Conservation (phyloP, 495 filamentous ascomycete genomes). For the Aspergillus nidulans region DNA sequence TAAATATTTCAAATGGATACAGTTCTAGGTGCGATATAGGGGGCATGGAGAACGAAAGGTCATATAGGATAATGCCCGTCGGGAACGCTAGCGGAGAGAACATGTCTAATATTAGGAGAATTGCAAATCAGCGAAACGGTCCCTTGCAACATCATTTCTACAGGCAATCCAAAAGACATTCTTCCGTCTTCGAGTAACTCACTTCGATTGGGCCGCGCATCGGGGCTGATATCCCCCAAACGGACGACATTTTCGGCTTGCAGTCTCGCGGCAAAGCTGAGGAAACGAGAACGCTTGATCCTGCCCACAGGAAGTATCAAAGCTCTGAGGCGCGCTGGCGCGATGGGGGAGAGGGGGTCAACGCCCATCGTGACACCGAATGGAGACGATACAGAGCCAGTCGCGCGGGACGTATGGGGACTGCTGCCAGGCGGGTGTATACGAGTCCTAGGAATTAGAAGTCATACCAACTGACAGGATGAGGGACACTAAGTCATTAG, state of each 20-base stretch:
- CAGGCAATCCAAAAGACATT: not conserved
- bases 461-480: conserved; percentile 21
- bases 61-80: conserved; percentile 82
- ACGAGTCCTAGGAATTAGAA: conserved; percentile 13
- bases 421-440: conserved; percentile 31
- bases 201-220: conserved; percentile 85
- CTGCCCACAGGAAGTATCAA: conserved; percentile 80
- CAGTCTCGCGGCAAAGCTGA: conserved; percentile 71
- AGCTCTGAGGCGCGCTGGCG: conserved; percentile 81
- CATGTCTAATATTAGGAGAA: conserved; percentile 59
- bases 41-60: conserved; percentile 74
- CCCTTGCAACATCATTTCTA: not conserved
- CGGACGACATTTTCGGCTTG: conserved; percentile 77
- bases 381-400: conserved; percentile 23
- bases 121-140: conserved; percentile 16
- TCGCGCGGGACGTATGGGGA: conserved; percentile 17
- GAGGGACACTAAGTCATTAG: not conserved
- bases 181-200: conserved; percentile 28
- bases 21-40: conserved; percentile 71
- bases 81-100: conserved; percentile 94
- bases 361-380: conserved; percentile 65
- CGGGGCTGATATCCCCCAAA: conserved; percentile 85
- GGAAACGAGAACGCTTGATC: conserved; percentile 78
- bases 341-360: conserved; percentile 80
- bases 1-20: conserved; percentile 79